Conservation (phyloP, 208 protist genomes). For the Tritrichomonas musculus region DNA sequence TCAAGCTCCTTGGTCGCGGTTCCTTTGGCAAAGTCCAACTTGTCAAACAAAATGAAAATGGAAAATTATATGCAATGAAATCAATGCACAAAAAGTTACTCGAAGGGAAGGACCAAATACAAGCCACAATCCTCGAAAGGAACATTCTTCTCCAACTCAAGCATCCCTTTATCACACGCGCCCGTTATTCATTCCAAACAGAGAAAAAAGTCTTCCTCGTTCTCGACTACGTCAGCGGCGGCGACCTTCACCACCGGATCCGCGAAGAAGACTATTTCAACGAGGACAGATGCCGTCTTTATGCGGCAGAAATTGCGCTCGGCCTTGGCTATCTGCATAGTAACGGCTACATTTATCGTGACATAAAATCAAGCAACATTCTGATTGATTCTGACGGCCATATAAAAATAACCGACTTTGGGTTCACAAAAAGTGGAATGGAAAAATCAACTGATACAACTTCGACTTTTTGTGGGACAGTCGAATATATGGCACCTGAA, state of each 20-base stretch:
- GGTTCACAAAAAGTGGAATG: slow-evolving; percentile 43
- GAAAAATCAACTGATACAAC: not conserved
- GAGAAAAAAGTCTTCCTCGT: slow-evolving; percentile 52
- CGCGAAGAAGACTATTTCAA: slow-evolving; percentile 38
- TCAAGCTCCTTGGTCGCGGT: not conserved
- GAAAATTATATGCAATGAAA: slow-evolving; percentile 1
- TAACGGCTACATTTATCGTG: slow-evolving; percentile 53
- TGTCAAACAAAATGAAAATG: not conserved
- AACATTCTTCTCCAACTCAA: not conserved
- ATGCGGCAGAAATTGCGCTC: slow-evolving; percentile 50
- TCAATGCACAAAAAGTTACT: not conserved
- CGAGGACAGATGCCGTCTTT: slow-evolving; percentile 18
- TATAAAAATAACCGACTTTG: slow-evolving; percentile 79
- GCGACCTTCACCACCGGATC: slow-evolving; percentile 56
- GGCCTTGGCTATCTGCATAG: slow-evolving; percentile 56
- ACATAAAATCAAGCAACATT: slow-evolving; percentile 58
- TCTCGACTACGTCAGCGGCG: slow-evolving; percentile 56
- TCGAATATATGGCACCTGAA: slow-evolving; percentile 62
- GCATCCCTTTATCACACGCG: slow-evolving; percentile 45
- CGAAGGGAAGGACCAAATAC: not conserved
- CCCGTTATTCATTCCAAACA: slow-evolving; percentile 50
- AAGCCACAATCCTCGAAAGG: not conserved
- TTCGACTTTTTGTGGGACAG: slow-evolving; percentile 61
- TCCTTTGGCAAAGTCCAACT: slow-evolving; percentile 20
- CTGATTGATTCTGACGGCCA: slow-evolving; percentile 60